phyloP scores from a whole-genome alignment of 2,329 filamentous ascomycete species.

The Fusarium transvaalense region DNA sequence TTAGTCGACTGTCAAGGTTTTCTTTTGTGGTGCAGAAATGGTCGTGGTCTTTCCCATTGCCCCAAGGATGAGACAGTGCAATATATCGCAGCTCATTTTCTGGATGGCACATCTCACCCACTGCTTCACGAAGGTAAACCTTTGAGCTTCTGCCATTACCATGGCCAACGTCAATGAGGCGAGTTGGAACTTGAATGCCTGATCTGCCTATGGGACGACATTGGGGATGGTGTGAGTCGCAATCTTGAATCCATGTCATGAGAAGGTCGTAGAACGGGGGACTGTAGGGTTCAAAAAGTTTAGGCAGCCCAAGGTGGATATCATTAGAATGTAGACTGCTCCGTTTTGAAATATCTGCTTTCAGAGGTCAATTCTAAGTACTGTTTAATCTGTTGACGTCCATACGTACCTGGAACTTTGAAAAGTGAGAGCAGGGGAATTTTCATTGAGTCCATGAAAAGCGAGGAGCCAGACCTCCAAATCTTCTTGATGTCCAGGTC shows the following conservation, averaged over 20 bases:
- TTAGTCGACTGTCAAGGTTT: neutral
- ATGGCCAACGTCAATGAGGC: slow-evolving; percentile 14
- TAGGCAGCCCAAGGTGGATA: slow-evolving; percentile 22
- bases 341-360: neutral
- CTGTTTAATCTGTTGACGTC: neutral
- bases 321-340: neutral
- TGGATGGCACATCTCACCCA: neutral
- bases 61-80: neutral
- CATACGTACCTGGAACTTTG: neutral
- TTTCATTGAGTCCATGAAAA: neutral
- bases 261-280: slow-evolving; percentile 10
- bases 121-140: neutral
- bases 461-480: neutral
- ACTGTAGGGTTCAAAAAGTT: neutral
- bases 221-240: slow-evolving; percentile 10
- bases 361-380: neutral
- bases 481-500: neutral
- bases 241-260: slow-evolving; percentile 22
- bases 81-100: neutral
- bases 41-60: neutral
- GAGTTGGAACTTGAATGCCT: slow-evolving; percentile 2
- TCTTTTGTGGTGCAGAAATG: neutral
- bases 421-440: slow-evolving; percentile 2
- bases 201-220: neutral
- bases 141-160: neutral